Base-by-base conservation (phyloP, 2,329 filamentous ascomycete species). In the Alternaria dauci region DNA sequence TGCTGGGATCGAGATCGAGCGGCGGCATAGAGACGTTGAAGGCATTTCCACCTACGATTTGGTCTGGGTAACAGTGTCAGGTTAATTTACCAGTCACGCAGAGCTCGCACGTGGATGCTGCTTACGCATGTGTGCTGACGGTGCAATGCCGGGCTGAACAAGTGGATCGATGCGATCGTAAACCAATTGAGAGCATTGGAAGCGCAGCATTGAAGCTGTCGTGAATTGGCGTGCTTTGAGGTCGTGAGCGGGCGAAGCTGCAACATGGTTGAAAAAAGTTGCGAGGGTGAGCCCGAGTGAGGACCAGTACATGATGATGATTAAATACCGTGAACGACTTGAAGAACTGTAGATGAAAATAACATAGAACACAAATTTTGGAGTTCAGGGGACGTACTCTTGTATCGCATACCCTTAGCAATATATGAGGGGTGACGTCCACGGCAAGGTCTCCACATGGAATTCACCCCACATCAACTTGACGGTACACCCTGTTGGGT, bases 41-140 rank as follows among this genome's bases (percentile, higher is more conserved):
- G n/a, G 63, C 61, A 57, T 73, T 72, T 16, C 72, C 72, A 16
- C 72, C 72, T 14, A 73, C 71, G 28, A 75, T 73, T 55, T 73
- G 68, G 44, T 71, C 46, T 50, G 14, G 7, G n/a, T 7, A 2
- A 25, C n/a, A 30, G 25, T 36, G 14, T 20, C 23, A 18, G 14
- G 20, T 50, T n/a, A 50, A 20, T 50, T 20, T 23, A 34, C 12
- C 2, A 25, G n/a, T 34, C n/a, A 2, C 16, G 34, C 12, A 23
- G 8, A 36, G 14, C 8, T 23, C 16, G 20, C 20, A 50, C 16
- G 6, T 50, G 20, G 46, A 36, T 23, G 34, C 18, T 34, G 20
- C 46, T n/a, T 50, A 50, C 46, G 68, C 59, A 70, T 59, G 26
- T 71, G 69, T 8, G 62, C 59, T 25, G 68, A 68, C 1, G 68